Evolutionary conservation across 257 asterid species (phyloP), one percentile per base, ranked within the genome.

Genomic region (Solanum chmielewskii): DNA sequence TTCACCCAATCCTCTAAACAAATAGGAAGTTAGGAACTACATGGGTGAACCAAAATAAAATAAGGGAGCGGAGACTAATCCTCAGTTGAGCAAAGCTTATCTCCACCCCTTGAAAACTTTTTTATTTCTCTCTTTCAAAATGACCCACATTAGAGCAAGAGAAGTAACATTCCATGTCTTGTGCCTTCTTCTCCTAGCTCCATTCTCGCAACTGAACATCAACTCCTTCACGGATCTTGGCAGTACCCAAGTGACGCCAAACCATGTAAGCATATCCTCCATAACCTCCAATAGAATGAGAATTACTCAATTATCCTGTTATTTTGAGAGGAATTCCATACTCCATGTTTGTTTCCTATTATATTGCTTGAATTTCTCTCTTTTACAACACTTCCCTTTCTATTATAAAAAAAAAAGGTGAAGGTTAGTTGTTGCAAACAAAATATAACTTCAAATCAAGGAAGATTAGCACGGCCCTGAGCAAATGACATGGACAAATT

Each of bases 271-370:
- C 10, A 7, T 52, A 52, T 52, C 62, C 62, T 52, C 62, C 62
- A 52, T 52, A 52, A 52, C 62, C 4, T 52, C 4, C n/a, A 5
- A 42, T 44, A n/a, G 60, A 25, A 37, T 39, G 83, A 77, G 60
- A 56, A 77, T 77, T 14, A 44, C 37, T 14, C 83, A 77, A 42
- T n/a, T 77, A 77, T n/a, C 11, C n/a, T 77, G 15, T 77, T 33
- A 1, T 56, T 56, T 56, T 25, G 62, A 27, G 39, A 77, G 62
- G 39, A 78, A 78, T 27, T 44, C 0, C n/a, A 45, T 8, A 27
- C 84, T 78, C 62, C 83, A 2, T 76, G 25, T 78, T 44, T 78
- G 64, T 78, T 78, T 21, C 41, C 62, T 78, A 1, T 78, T 47
- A 44, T 78, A 25, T 27, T 45, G 5, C 41, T 25, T 78, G 27